Conservation (phyloP, 805 yeast genomes). For the Starmerella bombi region DNA sequence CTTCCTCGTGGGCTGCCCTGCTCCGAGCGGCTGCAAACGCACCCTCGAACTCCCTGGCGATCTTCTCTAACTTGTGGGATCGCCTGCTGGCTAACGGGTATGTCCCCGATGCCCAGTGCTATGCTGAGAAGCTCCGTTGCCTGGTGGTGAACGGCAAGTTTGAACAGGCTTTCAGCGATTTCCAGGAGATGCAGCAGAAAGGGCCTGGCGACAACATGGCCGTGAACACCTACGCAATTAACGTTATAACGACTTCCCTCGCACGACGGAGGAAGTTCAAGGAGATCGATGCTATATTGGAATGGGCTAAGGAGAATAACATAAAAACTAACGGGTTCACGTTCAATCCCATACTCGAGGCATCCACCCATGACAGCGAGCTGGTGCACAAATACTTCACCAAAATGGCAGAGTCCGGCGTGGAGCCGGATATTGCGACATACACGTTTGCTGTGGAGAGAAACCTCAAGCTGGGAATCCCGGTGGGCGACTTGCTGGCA, state of each 20-base stretch:
- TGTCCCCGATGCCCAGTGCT: slow-evolving; percentile 37
- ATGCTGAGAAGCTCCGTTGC: slow-evolving; percentile 36
- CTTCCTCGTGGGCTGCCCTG: slow-evolving; percentile 47
- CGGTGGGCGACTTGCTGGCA: slow-evolving; percentile 31
- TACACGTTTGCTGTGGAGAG: slow-evolving; percentile 46
- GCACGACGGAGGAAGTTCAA: slow-evolving; percentile 30
- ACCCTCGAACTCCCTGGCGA: slow-evolving; percentile 23
- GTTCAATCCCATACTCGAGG: slow-evolving; percentile 40
- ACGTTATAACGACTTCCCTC: slow-evolving; percentile 34
- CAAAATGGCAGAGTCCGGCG: slow-evolving; percentile 31
- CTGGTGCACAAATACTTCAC: slow-evolving; percentile 35
- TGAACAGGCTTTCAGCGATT: slow-evolving; percentile 33
- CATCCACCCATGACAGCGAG: slow-evolving; percentile 32
- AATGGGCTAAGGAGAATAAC: slow-evolving; percentile 26
- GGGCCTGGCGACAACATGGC: slow-evolving; percentile 21
- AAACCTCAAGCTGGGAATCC: slow-evolving; percentile 35
- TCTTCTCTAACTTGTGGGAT: slow-evolving; percentile 25
- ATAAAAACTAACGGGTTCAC: slow-evolving; percentile 36
- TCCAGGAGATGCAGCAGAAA: slow-evolving; percentile 28
- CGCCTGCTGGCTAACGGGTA: slow-evolving; percentile 31
- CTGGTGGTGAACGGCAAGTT: slow-evolving; percentile 31
- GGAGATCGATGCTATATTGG: slow-evolving; percentile 36
- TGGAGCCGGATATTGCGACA: slow-evolving; percentile 49
- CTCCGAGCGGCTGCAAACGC: slow-evolving; percentile 34
- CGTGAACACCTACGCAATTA: slow-evolving; percentile 30